Percentiles rank a stretch among this genome's conserved stretches.
Conservation (phyloP, 2,329 filamentous ascomycete genomes). For the Arthroderma sp. region DNA sequence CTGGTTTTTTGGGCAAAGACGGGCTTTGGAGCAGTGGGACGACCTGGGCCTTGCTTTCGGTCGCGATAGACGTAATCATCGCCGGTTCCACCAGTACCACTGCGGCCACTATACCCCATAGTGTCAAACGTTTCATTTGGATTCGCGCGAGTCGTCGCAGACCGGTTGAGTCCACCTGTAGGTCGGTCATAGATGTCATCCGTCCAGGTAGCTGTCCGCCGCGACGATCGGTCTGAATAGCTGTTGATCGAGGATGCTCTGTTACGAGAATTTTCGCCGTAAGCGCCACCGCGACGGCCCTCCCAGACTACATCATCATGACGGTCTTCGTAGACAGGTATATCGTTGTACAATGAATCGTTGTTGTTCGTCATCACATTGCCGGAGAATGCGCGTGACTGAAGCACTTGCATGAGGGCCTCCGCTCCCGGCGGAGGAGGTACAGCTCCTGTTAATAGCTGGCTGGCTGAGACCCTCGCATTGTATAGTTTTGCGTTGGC, state of each 20-base stretch:
- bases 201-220: constrained; percentile 36
- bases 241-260: constrained; percentile 40
- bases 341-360: constrained; percentile 81
- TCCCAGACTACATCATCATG: constrained; percentile 80
- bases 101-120: constrained; percentile 5
- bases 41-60: constrained; percentile 52
- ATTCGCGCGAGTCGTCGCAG: constrained; percentile 21
- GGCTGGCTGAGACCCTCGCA: constrained; percentile 61
- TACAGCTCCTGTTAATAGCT: constrained; percentile 68
- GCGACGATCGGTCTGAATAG: constrained; percentile 40
- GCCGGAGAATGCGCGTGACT: constrained; percentile 71
- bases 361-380: constrained; percentile 35
- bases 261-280: constrained; percentile 51
- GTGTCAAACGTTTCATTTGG: constrained; percentile 23
- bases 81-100: constrained; percentile 19
- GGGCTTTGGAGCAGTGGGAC: constrained; percentile 81
- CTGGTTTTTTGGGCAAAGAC: constrained; percentile 49
- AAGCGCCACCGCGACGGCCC: constrained; percentile 55
- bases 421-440: constrained; percentile 68
- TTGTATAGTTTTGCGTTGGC: constrained; percentile 96
- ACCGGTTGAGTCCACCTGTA: constrained; percentile 20
- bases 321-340: constrained; percentile 71
- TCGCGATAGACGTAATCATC: constrained; percentile 44
- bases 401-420: constrained; percentile 71
- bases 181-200: constrained; percentile 36